phyloP scores from a whole-genome alignment of 179 eudicot genomes.

The Silene coronaria region DNA sequence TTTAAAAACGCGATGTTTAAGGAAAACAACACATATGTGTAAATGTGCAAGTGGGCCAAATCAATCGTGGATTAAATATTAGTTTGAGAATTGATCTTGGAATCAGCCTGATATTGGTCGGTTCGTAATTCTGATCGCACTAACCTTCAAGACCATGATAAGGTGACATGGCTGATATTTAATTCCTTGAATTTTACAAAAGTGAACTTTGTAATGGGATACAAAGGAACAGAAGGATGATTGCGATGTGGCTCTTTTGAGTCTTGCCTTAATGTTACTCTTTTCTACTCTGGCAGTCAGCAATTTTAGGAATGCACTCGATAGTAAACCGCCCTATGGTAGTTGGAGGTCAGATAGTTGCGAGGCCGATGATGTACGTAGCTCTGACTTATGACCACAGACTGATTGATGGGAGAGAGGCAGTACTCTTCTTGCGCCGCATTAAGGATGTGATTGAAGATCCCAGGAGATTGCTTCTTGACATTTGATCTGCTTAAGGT shows the following conservation, averaged over 20 bases:
- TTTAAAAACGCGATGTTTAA: not conserved
- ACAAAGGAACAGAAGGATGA: not conserved
- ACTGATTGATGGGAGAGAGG: conserved; percentile 99
- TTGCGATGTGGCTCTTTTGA: not conserved
- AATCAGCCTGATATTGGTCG: not conserved
- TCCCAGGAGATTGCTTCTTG: conserved; percentile 92
- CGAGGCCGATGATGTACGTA: conserved; percentile 97
- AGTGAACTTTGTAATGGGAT: not conserved
- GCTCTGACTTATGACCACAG: conserved; percentile 96
- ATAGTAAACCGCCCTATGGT: conserved; percentile 95
- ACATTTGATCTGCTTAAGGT: conserved; percentile 38
- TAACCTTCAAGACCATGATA: no score
- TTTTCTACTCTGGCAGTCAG: conserved; percentile 52
- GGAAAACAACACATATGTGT: not conserved
- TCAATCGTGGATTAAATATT: not conserved
- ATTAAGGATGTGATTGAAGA: conserved; percentile 96
- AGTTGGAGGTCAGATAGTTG: conserved; percentile 74
- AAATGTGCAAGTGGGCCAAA: not conserved
- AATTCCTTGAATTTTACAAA: not conserved
- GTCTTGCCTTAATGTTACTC: conserved; percentile 1
- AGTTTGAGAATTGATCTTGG: not conserved
- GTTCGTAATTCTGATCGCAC: not conserved
- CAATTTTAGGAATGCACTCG: conserved; percentile 96
- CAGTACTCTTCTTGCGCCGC: conserved; percentile 88
- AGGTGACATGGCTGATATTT: no score